phyloP scores from a whole-genome alignment of 768 basidiomycete genomes.

The Omphalotus guepiniiformis region DNA sequence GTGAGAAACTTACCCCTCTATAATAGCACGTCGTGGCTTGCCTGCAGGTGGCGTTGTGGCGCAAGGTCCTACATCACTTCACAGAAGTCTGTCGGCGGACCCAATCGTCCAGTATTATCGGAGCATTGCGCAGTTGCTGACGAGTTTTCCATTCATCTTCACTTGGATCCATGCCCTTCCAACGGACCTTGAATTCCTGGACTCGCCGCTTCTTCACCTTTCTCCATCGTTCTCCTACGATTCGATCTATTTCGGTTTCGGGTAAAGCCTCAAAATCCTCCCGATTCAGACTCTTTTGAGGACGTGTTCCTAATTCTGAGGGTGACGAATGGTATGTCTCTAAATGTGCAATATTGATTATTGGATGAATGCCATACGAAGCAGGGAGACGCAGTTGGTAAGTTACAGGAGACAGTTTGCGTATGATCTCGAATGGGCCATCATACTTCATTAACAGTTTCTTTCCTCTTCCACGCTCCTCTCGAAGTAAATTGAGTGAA shows the following conservation, averaged over 20 bases:
- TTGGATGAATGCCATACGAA: slow-evolving; percentile 21
- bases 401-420: slow-evolving; percentile 20
- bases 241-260: slow-evolving; percentile 10
- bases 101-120: no score
- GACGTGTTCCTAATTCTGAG: not conserved
- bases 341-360: slow-evolving; percentile 22
- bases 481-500: slow-evolving; percentile 18
- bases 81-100: no score
- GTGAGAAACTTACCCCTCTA: no score
- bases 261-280: not conserved
- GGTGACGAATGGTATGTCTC: slow-evolving; percentile 14
- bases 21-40: no score
- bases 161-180: slow-evolving; percentile 8
- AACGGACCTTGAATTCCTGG: slow-evolving; percentile 1
- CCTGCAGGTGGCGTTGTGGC: no score
- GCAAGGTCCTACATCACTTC: no score
- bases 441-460: slow-evolving; percentile 21
- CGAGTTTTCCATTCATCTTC: slow-evolving; percentile 8
- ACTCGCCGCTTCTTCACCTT: not conserved
- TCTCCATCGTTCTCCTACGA: not conserved
- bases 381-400: slow-evolving; percentile 20
- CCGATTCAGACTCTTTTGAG: not conserved
- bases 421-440: slow-evolving; percentile 23
- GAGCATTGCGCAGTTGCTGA: slow-evolving; percentile 8
- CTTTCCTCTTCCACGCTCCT: slow-evolving; percentile 16